phyloP scores from a whole-genome alignment of 495 filamentous ascomycete species.

The Umbilicaria muhlenbergii region DNA sequence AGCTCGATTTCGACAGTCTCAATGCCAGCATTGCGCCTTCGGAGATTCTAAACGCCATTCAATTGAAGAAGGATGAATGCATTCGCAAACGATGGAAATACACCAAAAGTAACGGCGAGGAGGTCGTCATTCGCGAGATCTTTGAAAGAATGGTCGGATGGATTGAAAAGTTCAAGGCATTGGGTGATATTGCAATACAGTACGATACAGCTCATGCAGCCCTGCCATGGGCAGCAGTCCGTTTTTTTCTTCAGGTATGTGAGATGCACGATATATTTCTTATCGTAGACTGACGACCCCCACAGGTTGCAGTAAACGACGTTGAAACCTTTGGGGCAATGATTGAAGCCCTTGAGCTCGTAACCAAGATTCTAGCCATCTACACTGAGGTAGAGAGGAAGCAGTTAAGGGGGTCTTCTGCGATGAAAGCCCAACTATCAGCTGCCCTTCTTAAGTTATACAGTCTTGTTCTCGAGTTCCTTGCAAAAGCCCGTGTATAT shows the following conservation, averaged over 20 bases:
- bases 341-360: constrained; percentile 10
- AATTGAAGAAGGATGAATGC: constrained; percentile 4
- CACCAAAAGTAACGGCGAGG: constrained; percentile 12
- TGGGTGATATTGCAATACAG: constrained; percentile 17
- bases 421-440: constrained; percentile 8
- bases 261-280: neutral
- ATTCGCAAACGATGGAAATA: constrained; percentile 11
- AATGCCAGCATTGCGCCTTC: neutral
- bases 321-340: constrained; percentile 7
- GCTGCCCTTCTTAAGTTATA: constrained; percentile 12
- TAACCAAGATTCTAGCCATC: constrained; percentile 4
- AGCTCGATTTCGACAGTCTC: neutral
- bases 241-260: constrained; percentile 9
- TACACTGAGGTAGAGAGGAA: constrained; percentile 10
- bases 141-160: constrained; percentile 21
- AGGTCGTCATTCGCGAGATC: constrained; percentile 18
- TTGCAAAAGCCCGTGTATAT: constrained; percentile 8
- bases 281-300: neutral
- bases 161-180: constrained; percentile 22
- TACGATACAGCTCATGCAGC: constrained; percentile 19
- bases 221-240: constrained; percentile 20
- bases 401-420: constrained; percentile 2
- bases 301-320: constrained; percentile 6
- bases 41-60: neutral
- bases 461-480: constrained; percentile 6